A percentile compares a stretch with the other conserved stretches of the same genome.
These are phyloP conservation scores for Neurospora intermedia DNA, from an alignment of 495 filamentous ascomycete species.

Conservation along the genomic window DNA sequence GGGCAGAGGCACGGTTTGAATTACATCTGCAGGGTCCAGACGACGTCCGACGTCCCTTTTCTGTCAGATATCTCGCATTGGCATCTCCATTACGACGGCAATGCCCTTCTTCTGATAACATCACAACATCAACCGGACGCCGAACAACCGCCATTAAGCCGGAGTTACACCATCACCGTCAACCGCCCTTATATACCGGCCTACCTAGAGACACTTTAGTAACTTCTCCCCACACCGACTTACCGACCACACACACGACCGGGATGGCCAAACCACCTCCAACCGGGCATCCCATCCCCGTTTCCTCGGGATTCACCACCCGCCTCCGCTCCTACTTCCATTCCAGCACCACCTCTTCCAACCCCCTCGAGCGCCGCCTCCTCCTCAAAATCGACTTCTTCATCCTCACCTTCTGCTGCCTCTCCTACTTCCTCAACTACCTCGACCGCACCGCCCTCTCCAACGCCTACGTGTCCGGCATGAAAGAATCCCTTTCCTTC, in stretches of 20 bases:
- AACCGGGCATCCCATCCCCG: too few relatives aligned
- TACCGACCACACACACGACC: too few relatives aligned
- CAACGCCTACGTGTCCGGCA: slow-evolving; percentile 56
- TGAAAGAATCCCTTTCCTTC: slow-evolving; percentile 53
- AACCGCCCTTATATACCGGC: not conserved
- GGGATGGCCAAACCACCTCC: not conserved
- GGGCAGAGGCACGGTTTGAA: not conserved
- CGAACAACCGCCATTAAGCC: not conserved
- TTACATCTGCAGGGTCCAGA: not conserved
- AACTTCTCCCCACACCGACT: too few relatives aligned
- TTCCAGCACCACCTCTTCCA: slow-evolving; percentile 11
- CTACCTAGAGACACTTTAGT: not conserved
- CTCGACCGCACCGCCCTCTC: slow-evolving; percentile 49
- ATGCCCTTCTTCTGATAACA: too few relatives aligned
- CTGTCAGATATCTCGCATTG: too few relatives aligned
- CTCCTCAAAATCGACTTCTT: slow-evolving; percentile 53
- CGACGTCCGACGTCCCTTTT: too few relatives aligned
- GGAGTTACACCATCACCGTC: not conserved
- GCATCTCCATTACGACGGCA: too few relatives aligned
- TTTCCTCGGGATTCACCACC: not conserved
- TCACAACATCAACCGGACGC: not conserved
- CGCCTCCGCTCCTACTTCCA: not conserved
- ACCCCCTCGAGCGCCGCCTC: slow-evolving; percentile 33
- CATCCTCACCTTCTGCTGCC: slow-evolving; percentile 54
- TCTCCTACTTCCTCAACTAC: slow-evolving; percentile 45